phyloP scores from a whole-genome alignment of 78 protist species.

The Pirum gemmata region DNA sequence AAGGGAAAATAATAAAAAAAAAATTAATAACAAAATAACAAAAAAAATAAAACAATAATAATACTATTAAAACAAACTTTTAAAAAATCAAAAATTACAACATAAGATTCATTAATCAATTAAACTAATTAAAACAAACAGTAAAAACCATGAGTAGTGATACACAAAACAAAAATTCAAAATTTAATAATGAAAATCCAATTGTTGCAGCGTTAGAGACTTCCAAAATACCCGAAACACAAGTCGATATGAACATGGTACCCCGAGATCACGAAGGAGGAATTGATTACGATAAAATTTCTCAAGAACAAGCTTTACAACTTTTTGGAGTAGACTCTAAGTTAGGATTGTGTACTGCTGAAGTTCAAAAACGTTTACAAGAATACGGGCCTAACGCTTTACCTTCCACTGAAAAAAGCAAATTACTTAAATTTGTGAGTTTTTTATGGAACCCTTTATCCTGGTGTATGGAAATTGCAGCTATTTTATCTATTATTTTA shows the following conservation, averaged over 20 bases:
- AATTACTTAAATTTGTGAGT: constrained; percentile 17
- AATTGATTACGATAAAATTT: neutral
- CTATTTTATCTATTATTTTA: constrained; percentile 57
- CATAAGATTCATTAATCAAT: too few relatives aligned
- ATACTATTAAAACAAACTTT: neutral
- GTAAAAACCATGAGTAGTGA: neutral
- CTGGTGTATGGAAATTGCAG: constrained; percentile 70
- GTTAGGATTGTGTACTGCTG: neutral
- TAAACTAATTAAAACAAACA: neutral
- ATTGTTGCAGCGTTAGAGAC: neutral
- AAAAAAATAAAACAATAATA: too few relatives aligned
- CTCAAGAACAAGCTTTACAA: neutral
- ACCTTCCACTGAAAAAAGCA: neutral
- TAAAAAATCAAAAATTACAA: neutral
- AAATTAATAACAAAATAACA: neutral
- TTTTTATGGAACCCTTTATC: constrained; percentile 74
- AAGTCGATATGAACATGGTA: neutral
- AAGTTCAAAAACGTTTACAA: neutral
- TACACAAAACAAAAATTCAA: neutral
- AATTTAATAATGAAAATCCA: neutral
- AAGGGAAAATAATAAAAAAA: too few relatives aligned
- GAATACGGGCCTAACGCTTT: constrained; percentile 26
- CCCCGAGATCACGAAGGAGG: neutral
- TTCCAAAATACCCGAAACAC: neutral
- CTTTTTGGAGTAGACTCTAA: neutral